phyloP scores from a whole-genome alignment of 441 rosid species.

The Syzygium syzygioides region DNA sequence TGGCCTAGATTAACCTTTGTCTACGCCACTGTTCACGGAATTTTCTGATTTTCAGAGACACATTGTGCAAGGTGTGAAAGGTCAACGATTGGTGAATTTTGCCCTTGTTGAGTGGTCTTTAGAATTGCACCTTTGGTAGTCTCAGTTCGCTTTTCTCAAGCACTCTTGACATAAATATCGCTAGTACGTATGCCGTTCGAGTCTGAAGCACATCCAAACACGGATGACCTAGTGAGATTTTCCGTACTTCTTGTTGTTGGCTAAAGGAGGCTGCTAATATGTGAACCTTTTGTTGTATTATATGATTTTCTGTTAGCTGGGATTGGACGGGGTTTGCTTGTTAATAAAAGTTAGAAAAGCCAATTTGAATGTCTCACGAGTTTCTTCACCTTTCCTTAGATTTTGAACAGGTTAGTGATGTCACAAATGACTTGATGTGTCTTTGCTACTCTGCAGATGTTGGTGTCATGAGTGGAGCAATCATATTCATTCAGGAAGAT shows the following conservation, averaged over 20 bases:
- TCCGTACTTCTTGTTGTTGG: neutral
- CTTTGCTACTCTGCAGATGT: neutral
- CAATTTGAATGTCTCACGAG: neutral
- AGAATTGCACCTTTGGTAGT: neutral
- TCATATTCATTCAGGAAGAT: constrained; percentile 4
- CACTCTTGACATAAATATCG: neutral
- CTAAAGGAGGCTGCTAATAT: neutral
- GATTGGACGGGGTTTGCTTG: neutral
- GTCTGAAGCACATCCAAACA: neutral
- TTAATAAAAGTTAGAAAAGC: neutral
- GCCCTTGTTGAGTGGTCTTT: neutral
- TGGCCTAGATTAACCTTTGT: neutral
- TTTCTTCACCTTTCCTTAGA: neutral
- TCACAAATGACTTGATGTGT: neutral
- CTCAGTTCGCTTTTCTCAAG: neutral
- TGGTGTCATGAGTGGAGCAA: constrained; percentile 2
- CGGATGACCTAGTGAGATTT: neutral
- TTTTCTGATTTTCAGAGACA: neutral
- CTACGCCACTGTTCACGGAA: neutral
- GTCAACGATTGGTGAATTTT: neutral
- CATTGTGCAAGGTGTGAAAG: neutral
- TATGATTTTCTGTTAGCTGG: neutral
- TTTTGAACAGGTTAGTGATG: neutral
- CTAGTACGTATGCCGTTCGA: neutral
- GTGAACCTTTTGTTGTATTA: neutral